Evolutionary conservation across 768 basidiomycete genomes (phyloP).

Genomic region (Mycena crocata): DNA sequence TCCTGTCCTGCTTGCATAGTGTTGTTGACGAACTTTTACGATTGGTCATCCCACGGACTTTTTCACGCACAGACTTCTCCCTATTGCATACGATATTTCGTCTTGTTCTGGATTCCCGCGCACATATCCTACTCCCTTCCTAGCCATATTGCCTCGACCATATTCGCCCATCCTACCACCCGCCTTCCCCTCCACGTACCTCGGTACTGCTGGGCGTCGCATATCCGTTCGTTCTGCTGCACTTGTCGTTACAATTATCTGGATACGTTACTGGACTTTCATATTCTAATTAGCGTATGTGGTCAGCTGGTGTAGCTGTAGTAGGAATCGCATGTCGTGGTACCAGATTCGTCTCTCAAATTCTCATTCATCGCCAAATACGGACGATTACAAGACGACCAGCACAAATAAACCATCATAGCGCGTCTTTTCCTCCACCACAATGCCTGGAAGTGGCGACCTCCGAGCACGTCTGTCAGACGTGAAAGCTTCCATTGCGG

Average conservation of each 20-base stretch:
- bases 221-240: background rate
- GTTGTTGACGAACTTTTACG: constrained; percentile 3
- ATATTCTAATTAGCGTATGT: background rate
- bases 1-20: background rate
- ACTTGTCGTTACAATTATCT: background rate
- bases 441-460: no score
- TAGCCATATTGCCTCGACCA: background rate
- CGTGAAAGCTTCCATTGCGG: no score
- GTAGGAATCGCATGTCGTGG: background rate
- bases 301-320: background rate
- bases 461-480: no score
- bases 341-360: no score
- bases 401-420: no score
- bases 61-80: background rate
- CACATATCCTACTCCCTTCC: background rate
- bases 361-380: no score
- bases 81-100: background rate
- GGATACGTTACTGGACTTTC: background rate
- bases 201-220: no score
- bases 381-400: no score
- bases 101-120: background rate
- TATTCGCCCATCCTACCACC: background rate
- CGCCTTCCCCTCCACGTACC: background rate
- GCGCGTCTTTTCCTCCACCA: no score
- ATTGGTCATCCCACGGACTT: background rate